Percentiles rank a stretch among this genome's conserved stretches.
Conservation (phyloP, 1,284 basidiomycete species). For the Pseudozyma hubeiensis region DNA sequence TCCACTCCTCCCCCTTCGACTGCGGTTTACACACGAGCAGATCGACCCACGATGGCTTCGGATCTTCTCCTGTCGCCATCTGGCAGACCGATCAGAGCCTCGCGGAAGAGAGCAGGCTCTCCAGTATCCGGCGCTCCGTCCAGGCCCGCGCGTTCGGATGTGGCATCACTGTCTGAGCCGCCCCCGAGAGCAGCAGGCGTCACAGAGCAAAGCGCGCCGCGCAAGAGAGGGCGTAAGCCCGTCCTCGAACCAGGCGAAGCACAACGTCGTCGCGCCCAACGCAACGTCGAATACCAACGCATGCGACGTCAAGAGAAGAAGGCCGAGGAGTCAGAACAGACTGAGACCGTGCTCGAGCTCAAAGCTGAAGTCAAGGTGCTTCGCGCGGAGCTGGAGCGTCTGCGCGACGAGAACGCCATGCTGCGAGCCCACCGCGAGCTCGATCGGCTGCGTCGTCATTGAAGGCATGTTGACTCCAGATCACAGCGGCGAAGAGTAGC, state of each 20-base stretch:
- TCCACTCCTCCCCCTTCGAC: conserved; percentile 1
- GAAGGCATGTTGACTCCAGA: not conserved
- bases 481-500: not conserved
- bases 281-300: conserved; percentile 46
- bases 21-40: not conserved
- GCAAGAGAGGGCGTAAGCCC: conserved; percentile 40
- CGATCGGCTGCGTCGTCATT: conserved; percentile 35
- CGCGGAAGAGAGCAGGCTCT: conserved; percentile 27
- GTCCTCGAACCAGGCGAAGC: conserved; percentile 35
- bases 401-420: conserved; percentile 58
- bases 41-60: not conserved
- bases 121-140: conserved; percentile 8
- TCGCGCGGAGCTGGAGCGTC: conserved; percentile 53
- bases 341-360: conserved; percentile 45
- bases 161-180: not conserved
- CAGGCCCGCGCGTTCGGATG: not conserved
- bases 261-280: conserved; percentile 35
- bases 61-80: conserved; percentile 23
- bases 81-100: conserved; percentile 27
- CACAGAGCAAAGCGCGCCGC: conserved; percentile 13
- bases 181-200: not conserved
- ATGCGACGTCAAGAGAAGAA: conserved; percentile 46
- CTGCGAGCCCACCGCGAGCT: conserved; percentile 56
- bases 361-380: conserved; percentile 58
- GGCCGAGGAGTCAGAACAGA: conserved; percentile 40